Evolutionary conservation across 805 yeast species (phyloP).

Genomic region (Groenewaldozyma tartarivorans): DNA sequence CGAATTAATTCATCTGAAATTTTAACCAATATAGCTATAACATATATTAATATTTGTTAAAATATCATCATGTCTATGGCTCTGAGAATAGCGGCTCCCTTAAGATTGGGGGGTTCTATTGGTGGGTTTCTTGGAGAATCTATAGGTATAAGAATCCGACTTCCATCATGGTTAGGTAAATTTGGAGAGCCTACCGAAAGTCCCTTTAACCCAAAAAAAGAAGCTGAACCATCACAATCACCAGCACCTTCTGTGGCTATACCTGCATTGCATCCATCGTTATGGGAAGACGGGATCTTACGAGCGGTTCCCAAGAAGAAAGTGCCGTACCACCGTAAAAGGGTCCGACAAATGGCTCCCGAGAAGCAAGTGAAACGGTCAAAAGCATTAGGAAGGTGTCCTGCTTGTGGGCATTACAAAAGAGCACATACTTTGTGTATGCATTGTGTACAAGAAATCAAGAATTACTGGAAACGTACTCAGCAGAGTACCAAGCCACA

Average conservation of each 20-base stretch:
- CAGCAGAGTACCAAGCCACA: slow-evolving; percentile 17
- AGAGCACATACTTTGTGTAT: slow-evolving; percentile 86
- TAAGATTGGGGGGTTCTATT: neutral
- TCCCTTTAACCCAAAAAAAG: slow-evolving; percentile 1
- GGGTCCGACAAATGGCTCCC: slow-evolving; percentile 75
- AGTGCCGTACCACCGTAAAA: slow-evolving; percentile 74
- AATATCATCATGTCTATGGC: too few species aligned
- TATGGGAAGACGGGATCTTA: slow-evolving; percentile 69
- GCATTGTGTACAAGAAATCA: slow-evolving; percentile 82
- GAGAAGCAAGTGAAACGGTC: slow-evolving; percentile 70
- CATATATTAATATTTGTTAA: too few species aligned
- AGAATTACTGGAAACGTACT: slow-evolving; percentile 51
- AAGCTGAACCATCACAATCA: neutral
- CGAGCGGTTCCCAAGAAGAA: slow-evolving; percentile 93
- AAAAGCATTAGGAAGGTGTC: slow-evolving; percentile 77
- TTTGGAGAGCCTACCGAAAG: too few species aligned
- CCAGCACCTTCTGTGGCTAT: slow-evolving; percentile 1
- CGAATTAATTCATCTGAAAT: too few species aligned
- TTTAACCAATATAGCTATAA: too few species aligned
- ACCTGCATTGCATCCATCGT: neutral
- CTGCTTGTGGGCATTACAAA: slow-evolving; percentile 89
- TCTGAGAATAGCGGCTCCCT: too few species aligned
- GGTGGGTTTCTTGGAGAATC: too few species aligned
- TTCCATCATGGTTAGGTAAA: neutral
- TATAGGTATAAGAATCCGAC: neutral